Percentiles rank a stretch among this genome's conserved stretches.
These are phyloP conservation scores for Mycosarcoma maydis DNA, from an alignment of 1,284 basidiomycete genomes.

Conservation along the genomic window DNA sequence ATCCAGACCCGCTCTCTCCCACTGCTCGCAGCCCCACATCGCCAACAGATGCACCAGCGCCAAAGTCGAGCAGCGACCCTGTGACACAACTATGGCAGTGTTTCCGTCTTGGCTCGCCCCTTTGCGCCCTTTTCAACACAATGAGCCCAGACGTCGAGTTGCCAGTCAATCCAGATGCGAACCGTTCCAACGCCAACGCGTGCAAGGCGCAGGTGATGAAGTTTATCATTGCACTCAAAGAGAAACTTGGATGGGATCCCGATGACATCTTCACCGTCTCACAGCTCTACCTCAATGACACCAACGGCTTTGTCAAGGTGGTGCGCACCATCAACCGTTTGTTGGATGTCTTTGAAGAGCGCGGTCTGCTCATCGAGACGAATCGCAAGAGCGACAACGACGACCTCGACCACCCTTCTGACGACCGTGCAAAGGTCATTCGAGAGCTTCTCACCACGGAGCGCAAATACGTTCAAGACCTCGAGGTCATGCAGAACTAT, in stretches of 20 bases:
- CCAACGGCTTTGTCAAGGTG: conserved; percentile 91
- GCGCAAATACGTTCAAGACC: conserved; percentile 95
- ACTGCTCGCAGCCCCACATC: conserved; percentile 26
- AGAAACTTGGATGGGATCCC: conserved; percentile 69
- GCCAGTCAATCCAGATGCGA: conserved; percentile 70
- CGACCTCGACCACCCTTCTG: conserved; percentile 63
- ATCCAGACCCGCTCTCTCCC: conserved; percentile 21
- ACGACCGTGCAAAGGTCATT: conserved; percentile 80
- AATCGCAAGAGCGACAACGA: conserved; percentile 68
- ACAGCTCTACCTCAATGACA: conserved; percentile 82
- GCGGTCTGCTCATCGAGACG: conserved; percentile 74
- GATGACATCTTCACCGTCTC: conserved; percentile 75
- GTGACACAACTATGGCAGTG: conserved; percentile 94
- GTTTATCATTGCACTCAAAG: conserved; percentile 71
- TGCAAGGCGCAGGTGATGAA: conserved; percentile 72
- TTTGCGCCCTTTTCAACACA: conserved; percentile 94
- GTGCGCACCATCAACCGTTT: conserved; percentile 90
- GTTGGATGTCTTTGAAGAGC: conserved; percentile 80
- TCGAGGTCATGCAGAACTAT: conserved; percentile 82
- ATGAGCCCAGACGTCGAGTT: conserved; percentile 75
- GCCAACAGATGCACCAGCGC: conserved; percentile 9
- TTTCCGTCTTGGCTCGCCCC: conserved; percentile 88
- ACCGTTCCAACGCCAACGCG: conserved; percentile 77
- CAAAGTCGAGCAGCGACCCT: conserved; percentile 61
- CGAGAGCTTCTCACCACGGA: conserved; percentile 91